Percentiles rank a stretch among this genome's conserved stretches.
Evolutionary conservation across 306 rosid genomes (phyloP).

Genomic region (Prinsepia uniflora): DNA sequence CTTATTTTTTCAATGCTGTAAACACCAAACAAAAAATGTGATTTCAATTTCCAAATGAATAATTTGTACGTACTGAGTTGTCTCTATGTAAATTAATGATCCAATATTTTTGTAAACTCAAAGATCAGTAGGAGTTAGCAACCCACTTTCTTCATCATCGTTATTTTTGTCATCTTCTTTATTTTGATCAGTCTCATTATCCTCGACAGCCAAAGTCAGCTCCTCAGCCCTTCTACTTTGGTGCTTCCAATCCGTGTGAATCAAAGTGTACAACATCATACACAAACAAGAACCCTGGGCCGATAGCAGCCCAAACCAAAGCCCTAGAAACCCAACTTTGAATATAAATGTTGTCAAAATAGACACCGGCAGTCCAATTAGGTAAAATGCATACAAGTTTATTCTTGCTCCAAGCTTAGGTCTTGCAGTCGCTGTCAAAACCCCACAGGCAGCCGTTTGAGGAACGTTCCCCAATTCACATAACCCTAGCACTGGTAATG

Average conservation of each 20-base stretch:
- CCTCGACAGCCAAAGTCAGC: constrained; percentile 28
- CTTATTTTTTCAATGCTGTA: constrained; percentile 4
- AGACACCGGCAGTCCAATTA: constrained; percentile 72
- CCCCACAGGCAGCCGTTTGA: constrained; percentile 81
- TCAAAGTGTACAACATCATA: constrained; percentile 58
- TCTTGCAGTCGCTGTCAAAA: constrained; percentile 66
- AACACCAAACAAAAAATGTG: neutral
- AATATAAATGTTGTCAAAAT: constrained; percentile 43
- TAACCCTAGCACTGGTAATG: constrained; percentile 71
- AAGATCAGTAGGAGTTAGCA: constrained; percentile 33
- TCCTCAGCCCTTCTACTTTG: constrained; percentile 61
- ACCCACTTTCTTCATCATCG: constrained; percentile 49
- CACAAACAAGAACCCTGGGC: constrained; percentile 68
- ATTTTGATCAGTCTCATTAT: neutral
- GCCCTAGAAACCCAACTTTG: constrained; percentile 56
- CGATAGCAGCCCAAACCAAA: constrained; percentile 79
- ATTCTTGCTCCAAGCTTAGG: constrained; percentile 78
- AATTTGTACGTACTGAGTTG: constrained; percentile 21
- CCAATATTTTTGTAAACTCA: constrained; percentile 20
- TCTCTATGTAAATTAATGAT: constrained; percentile 8
- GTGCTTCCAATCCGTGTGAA: constrained; percentile 73
- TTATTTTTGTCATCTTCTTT: neutral
- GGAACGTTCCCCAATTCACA: constrained; percentile 76
- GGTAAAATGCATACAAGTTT: constrained; percentile 73
- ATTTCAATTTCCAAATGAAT: constrained; percentile 15